Evolutionary conservation across 2,329 filamentous ascomycete genomes (phyloP).

Genomic region (Botrytis pseudocinerea): DNA sequence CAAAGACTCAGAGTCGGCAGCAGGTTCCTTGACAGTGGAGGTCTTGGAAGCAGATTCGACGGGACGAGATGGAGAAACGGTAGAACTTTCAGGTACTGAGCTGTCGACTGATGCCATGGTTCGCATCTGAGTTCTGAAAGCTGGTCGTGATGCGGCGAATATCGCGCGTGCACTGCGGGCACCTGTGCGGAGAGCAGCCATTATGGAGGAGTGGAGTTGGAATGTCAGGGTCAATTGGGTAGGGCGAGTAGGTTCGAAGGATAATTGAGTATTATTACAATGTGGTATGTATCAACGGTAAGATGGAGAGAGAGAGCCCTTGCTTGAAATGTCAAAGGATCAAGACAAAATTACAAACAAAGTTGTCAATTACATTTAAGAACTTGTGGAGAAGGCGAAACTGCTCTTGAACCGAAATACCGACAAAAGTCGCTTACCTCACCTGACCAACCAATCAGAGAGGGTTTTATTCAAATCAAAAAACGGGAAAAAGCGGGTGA

Average conservation of each 20-base stretch:
- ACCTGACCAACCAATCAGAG: slow-evolving; percentile 14
- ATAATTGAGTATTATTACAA: slow-evolving; percentile 18
- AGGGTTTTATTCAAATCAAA: slow-evolving; percentile 22
- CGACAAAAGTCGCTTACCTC: slow-evolving; percentile 22
- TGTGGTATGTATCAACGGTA: slow-evolving; percentile 10
- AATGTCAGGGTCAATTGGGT: slow-evolving; percentile 13
- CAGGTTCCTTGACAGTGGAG: slow-evolving; percentile 43
- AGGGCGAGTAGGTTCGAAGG: not conserved
- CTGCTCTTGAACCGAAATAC: slow-evolving; percentile 16
- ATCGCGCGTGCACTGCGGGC: slow-evolving; percentile 25
- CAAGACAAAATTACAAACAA: not conserved
- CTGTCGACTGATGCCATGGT: slow-evolving; percentile 24
- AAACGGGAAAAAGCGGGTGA: slow-evolving; percentile 23
- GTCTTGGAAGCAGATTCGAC: slow-evolving; percentile 32
- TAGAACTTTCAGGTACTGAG: slow-evolving; percentile 2
- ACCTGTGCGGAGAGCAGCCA: slow-evolving; percentile 27
- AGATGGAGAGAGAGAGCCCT: not conserved
- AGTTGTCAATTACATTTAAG: slow-evolving; percentile 6
- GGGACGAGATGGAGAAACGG: slow-evolving; percentile 27
- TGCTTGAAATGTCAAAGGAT: slow-evolving; percentile 14
- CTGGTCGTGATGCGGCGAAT: slow-evolving; percentile 25
- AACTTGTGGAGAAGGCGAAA: slow-evolving; percentile 25
- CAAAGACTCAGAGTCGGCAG: slow-evolving; percentile 62
- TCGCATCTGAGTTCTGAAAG: slow-evolving; percentile 27
- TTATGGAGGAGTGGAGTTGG: slow-evolving; percentile 17